phyloP scores from a whole-genome alignment of 805 yeast species.

The Yamadazyma ubonensis region DNA sequence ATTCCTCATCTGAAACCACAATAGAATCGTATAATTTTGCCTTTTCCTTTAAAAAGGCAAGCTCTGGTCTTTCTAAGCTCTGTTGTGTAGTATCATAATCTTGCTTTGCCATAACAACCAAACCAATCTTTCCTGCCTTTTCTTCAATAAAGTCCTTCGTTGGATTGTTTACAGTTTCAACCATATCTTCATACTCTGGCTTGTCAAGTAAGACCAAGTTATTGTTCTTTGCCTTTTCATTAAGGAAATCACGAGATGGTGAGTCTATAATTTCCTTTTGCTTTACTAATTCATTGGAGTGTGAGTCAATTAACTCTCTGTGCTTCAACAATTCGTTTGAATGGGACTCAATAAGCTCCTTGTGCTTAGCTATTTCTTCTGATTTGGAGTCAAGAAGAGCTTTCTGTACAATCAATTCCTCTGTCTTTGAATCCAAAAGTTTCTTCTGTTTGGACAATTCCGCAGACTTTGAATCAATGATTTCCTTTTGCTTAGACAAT shows the following conservation, averaged over 20 bases:
- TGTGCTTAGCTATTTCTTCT: too few species aligned
- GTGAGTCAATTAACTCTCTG: too few species aligned
- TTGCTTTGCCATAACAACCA: constrained; percentile 9
- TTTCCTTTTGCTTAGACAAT: too few species aligned
- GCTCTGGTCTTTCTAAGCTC: constrained; percentile 8
- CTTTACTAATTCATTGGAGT: constrained; percentile 1
- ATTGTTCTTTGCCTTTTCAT: constrained; percentile 20
- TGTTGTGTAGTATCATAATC: constrained; percentile 6
- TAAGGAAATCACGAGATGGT: constrained; percentile 23
- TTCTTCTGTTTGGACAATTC: too few species aligned
- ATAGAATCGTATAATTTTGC: constrained; percentile 15
- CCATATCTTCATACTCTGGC: background rate
- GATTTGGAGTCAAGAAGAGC: too few species aligned
- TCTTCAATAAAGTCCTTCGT: constrained; percentile 16
- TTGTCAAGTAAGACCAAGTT: constrained; percentile 12
- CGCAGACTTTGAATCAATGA: too few species aligned
- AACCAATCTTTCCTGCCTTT: constrained; percentile 12
- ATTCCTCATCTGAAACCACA: constrained; percentile 16
- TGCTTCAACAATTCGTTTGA: constrained; percentile 1
- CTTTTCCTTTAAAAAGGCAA: constrained; percentile 20
- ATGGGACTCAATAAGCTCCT: too few species aligned
- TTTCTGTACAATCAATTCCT: constrained; percentile 1
- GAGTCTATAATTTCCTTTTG: constrained; percentile 8
- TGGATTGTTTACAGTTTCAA: constrained; percentile 14
- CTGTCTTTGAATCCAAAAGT: too few species aligned